phyloP scores from a whole-genome alignment of 805 yeast genomes.

The Schwanniomyces pseudopolymorphus region DNA sequence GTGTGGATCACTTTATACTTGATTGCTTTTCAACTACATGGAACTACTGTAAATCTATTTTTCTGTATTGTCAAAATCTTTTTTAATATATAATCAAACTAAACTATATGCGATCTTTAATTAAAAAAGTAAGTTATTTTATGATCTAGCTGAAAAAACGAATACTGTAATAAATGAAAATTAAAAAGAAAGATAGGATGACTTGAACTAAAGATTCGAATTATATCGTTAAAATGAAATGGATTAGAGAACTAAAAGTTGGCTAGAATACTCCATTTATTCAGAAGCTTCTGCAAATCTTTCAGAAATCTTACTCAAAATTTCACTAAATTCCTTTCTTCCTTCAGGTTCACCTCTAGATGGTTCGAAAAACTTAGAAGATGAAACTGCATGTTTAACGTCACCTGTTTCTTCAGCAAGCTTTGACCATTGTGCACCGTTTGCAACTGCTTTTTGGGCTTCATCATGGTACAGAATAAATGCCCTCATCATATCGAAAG shows the following conservation, averaged over 20 bases:
- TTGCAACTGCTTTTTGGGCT: slow-evolving; percentile 94
- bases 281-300: slow-evolving; percentile 95
- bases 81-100: slow-evolving; percentile 6
- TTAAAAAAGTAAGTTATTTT: not conserved
- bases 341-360: slow-evolving; percentile 82
- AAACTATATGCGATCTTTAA: not conserved
- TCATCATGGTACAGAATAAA: slow-evolving; percentile 91
- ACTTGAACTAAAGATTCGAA: slow-evolving; percentile 4
- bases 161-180: not conserved
- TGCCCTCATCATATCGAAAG: slow-evolving; percentile 96
- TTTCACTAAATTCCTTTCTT: slow-evolving; percentile 71
- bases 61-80: slow-evolving; percentile 10
- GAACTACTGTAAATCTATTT: slow-evolving; percentile 5
- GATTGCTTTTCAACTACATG: slow-evolving; percentile 14
- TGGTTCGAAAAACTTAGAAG: slow-evolving; percentile 96
- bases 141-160: slow-evolving; percentile 1
- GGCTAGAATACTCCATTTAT: slow-evolving; percentile 31
- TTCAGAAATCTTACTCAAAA: slow-evolving; percentile 75
- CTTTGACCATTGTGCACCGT: slow-evolving; percentile 94
- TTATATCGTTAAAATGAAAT: not conserved
- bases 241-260: slow-evolving; percentile 1
- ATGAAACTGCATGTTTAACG: slow-evolving; percentile 89
- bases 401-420: slow-evolving; percentile 86
- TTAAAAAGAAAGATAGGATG: not conserved
- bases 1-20: slow-evolving; percentile 16